A percentile compares a stretch with the other conserved stretches of the same genome.
These are phyloP conservation scores for Adenanthera pavonina DNA, from an alignment of 306 rosid species.

Conservation along the genomic window DNA sequence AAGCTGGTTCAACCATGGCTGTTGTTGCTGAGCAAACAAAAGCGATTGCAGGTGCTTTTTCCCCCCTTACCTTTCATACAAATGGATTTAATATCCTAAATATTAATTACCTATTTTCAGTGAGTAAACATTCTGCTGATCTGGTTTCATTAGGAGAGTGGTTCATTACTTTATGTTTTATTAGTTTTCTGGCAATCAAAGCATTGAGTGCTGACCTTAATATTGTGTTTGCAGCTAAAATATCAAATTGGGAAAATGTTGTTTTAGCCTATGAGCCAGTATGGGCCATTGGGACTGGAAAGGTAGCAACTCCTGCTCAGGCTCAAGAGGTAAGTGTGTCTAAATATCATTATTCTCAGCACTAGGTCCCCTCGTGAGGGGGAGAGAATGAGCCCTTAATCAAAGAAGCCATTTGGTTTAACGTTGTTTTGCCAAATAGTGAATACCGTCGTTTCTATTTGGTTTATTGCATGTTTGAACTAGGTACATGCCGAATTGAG, in stretches of 20 bases:
- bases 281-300: conserved; percentile 95
- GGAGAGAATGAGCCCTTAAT: not conserved
- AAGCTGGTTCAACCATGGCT: conserved; percentile 64
- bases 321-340: conserved; percentile 77
- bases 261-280: conserved; percentile 92
- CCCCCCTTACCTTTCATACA: not conserved
- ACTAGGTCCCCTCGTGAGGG: not conserved
- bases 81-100: not conserved
- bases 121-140: not conserved
- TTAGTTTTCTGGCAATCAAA: not conserved
- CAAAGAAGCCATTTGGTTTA: not conserved
- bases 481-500: conserved; percentile 89
- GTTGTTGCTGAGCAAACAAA: conserved; percentile 88
- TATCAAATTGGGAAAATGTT: conserved; percentile 70
- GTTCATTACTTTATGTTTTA: not conserved
- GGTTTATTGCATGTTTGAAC: conserved; percentile 33
- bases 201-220: conserved; percentile 23
- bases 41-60: conserved; percentile 72
- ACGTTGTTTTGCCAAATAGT: not conserved
- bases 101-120: not conserved
- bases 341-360: not conserved
- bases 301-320: conserved; percentile 90
- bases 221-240: conserved; percentile 39
- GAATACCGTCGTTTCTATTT: not conserved
- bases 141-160: conserved; percentile 10